A percentile compares a stretch with the other conserved stretches of the same genome.
phyloP scores from a whole-genome alignment of 2,329 filamentous ascomycete species.

The Ilyonectria sp. region DNA sequence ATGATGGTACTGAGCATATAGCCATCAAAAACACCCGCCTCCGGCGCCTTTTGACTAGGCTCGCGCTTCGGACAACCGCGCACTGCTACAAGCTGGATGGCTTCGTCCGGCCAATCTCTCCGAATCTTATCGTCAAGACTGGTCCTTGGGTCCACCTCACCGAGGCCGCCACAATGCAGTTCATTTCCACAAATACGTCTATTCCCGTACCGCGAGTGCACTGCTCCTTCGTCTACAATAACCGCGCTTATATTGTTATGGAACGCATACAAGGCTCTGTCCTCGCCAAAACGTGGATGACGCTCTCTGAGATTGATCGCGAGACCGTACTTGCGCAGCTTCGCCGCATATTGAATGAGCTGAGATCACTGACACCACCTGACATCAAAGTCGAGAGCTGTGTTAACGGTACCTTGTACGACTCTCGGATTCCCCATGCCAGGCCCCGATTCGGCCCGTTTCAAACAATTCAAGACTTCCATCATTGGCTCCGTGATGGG shows the following conservation, averaged over 20 bases:
- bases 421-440: conserved; percentile 44
- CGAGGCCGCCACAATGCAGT: conserved; percentile 42
- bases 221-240: conserved; percentile 55
- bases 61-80: conserved; percentile 49
- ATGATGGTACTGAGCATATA: conserved; percentile 45
- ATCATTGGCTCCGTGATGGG: conserved; percentile 50
- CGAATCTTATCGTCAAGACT: conserved; percentile 44
- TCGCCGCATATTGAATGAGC: conserved; percentile 39
- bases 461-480: conserved; percentile 50
- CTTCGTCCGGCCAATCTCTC: conserved; percentile 47
- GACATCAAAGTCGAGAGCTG: conserved; percentile 43
- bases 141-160: conserved; percentile 39
- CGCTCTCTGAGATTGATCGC: conserved; percentile 25
- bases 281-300: conserved; percentile 35
- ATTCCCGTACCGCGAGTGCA: conserved; percentile 41
- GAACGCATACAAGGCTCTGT: conserved; percentile 48
- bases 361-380: conserved; percentile 42
- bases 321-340: conserved; percentile 42
- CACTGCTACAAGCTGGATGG: conserved; percentile 45
- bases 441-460: conserved; percentile 52
- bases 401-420: conserved; percentile 46
- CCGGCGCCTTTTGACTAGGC: conserved; percentile 43
- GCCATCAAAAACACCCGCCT: conserved; percentile 50
- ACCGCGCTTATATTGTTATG: conserved; percentile 64
- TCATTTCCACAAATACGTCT: conserved; percentile 38